phyloP scores from a whole-genome alignment of 306 rosid species.

The Casuarina glauca region DNA sequence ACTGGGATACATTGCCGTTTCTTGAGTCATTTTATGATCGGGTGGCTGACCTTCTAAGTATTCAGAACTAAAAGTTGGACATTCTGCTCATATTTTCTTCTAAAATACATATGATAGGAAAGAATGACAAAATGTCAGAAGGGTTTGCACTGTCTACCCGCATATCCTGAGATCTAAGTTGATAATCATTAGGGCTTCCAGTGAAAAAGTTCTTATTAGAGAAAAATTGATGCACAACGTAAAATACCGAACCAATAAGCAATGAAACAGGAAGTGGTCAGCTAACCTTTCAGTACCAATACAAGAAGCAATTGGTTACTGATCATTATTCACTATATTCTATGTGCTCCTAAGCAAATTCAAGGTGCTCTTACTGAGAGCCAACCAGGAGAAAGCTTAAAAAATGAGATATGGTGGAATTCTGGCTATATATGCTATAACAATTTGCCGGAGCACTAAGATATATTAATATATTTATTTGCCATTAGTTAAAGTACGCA shows the following conservation, averaged over 20 bases:
- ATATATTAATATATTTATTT: too few relatives aligned
- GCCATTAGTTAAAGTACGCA: not conserved
- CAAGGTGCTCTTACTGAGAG: not conserved
- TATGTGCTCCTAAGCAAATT: not conserved
- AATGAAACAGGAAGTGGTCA: not conserved
- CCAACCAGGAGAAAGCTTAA: not conserved
- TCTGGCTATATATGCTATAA: not conserved
- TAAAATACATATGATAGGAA: not conserved
- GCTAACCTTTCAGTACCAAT: not conserved
- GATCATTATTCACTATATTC: not conserved
- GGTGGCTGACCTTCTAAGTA: not conserved
- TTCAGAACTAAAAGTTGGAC: not conserved
- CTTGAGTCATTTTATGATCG: too few relatives aligned
- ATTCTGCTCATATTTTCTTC: not conserved
- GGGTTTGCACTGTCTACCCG: not conserved
- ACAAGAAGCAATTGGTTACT: too few relatives aligned
- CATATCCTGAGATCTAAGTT: not conserved
- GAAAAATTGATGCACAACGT: not conserved
- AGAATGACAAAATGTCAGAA: not conserved
- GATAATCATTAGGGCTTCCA: not conserved
- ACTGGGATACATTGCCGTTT: too few relatives aligned
- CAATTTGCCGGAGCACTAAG: not conserved
- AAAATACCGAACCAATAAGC: not conserved
- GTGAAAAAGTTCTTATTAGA: not conserved
- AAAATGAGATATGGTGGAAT: not conserved